phyloP scores from a whole-genome alignment of 1,139 yeast species.

The Eremothecium sinecaudum region DNA sequence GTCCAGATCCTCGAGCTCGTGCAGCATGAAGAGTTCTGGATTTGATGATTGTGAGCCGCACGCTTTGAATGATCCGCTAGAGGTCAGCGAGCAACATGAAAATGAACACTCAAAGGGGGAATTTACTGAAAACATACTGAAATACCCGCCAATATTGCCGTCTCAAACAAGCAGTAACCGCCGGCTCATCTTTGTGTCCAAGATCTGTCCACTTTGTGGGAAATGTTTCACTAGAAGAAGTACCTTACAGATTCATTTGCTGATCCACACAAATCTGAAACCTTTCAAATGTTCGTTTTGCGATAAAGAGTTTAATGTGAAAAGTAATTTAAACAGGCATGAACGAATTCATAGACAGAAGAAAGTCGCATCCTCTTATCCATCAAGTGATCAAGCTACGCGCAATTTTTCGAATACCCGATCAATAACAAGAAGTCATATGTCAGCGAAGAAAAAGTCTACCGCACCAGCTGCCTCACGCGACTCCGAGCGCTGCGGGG shows the following conservation, averaged over 20 bases:
- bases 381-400: too few species aligned
- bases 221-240: constrained; percentile 8
- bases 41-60: too few species aligned
- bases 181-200: constrained; percentile 4
- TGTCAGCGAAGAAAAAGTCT: too few species aligned
- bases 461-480: too few species aligned
- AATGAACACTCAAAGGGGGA: not conserved
- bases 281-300: constrained; percentile 8
- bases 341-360: constrained; percentile 6
- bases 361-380: not conserved
- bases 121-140: constrained; percentile 3
- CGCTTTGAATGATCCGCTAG: not conserved
- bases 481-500: too few species aligned
- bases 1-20: constrained; percentile 4
- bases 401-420: too few species aligned
- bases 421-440: too few species aligned
- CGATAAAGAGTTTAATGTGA: constrained; percentile 9
- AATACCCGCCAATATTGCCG: constrained; percentile 4
- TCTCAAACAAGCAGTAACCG: constrained; percentile 5
- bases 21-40: constrained; percentile 1
- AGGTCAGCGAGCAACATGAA: not conserved
- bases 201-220: constrained; percentile 8
- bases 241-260: constrained; percentile 8
- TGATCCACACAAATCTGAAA: constrained; percentile 7
- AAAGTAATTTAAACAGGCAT: constrained; percentile 8